Evolutionary conservation across 2,329 filamentous ascomycete genomes (phyloP), one percentile per base, ranked within the genome.

Genomic region (Fusarium sulawesiense): DNA sequence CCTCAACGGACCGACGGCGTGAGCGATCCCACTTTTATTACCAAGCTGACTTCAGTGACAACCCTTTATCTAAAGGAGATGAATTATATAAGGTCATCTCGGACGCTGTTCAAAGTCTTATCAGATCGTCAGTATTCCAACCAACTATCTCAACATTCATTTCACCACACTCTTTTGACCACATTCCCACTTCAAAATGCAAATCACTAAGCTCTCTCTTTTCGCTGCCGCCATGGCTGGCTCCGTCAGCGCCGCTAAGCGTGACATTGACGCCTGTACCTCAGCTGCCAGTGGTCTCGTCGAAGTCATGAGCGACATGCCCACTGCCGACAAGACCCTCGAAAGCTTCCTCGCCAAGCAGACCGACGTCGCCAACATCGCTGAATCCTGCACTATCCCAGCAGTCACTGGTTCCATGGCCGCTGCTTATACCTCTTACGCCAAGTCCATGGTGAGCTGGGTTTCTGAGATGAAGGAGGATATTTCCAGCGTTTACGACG

Each of bases 401-500:
- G 53, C 53, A 3, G 53, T 56, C 20, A 56, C 53, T 20, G 41
- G 53, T 0, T 47, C 53, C 12, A 47, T 56, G 41, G 53, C 53
- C 18, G 21, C 29, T 12, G 41, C 41, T 9, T 56, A 56, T 9
- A 56, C 53, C 10, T 21, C 53, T 3, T 56, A 56, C 53, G 53
- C 53, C 41, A 56, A 56, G 18, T 56, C 53, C 16, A 47, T 56
- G 27, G 41, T 47, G 4, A 56, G 41, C 21, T 56, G 53, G 53
- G 29, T 56, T 12, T 56, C 53, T 3, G 53, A 47, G 29, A 13
- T 47, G 2, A 32, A 47, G 29, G 41, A 37, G 1, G 53, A 56
- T 1, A 7, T 56, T 6, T 56, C 41, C 1, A 56, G 41, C 18
- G 53, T 56, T 12, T 56, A 56, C 7, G 41, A 56, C 9, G 53